Evolutionary conservation across 2,329 filamentous ascomycete species (phyloP).

Genomic region (Exophiala alcalophila): DNA sequence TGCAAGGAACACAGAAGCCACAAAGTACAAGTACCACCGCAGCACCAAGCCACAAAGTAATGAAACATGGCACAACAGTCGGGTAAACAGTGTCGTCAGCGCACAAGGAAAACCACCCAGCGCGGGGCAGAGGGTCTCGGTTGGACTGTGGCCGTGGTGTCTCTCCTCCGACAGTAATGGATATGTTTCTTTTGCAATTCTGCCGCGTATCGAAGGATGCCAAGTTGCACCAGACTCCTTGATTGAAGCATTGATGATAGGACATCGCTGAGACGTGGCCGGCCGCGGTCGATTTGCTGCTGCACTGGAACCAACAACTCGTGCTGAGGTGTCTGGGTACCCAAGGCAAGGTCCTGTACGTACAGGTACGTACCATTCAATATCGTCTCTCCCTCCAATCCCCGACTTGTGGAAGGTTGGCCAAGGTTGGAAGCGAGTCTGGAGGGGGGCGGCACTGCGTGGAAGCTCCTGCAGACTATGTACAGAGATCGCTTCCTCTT

Average conservation of each 20-base stretch:
- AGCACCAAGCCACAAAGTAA: constrained; percentile 1
- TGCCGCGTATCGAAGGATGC: too few relatives aligned
- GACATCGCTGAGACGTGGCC: too few relatives aligned
- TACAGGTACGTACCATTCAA: constrained; percentile 2
- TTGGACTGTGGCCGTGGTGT: constrained; percentile 10
- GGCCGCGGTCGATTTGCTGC: too few relatives aligned
- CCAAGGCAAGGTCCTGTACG: constrained; percentile 8
- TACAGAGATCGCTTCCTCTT: constrained; percentile 22
- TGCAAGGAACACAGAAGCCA: constrained; percentile 24
- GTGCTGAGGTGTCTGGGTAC: too few relatives aligned
- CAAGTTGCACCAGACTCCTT: too few relatives aligned
- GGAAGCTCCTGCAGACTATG: constrained; percentile 19
- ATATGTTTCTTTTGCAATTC: not conserved
- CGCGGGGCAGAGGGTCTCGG: constrained; percentile 4
- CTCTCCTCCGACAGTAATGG: constrained; percentile 4
- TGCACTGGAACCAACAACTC: too few relatives aligned
- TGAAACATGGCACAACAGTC: constrained; percentile 9
- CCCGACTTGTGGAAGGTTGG: constrained; percentile 5
- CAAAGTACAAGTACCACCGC: constrained; percentile 13
- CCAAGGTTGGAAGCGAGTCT: constrained; percentile 13
- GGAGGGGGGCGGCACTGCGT: constrained; percentile 10
- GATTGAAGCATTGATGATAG: too few relatives aligned
- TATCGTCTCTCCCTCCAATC: constrained; percentile 8
- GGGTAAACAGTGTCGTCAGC: constrained; percentile 12
- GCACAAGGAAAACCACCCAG: constrained; percentile 11